Base-by-base conservation (phyloP, 1,284 basidiomycete genomes). In the Phlebopus sp. region DNA sequence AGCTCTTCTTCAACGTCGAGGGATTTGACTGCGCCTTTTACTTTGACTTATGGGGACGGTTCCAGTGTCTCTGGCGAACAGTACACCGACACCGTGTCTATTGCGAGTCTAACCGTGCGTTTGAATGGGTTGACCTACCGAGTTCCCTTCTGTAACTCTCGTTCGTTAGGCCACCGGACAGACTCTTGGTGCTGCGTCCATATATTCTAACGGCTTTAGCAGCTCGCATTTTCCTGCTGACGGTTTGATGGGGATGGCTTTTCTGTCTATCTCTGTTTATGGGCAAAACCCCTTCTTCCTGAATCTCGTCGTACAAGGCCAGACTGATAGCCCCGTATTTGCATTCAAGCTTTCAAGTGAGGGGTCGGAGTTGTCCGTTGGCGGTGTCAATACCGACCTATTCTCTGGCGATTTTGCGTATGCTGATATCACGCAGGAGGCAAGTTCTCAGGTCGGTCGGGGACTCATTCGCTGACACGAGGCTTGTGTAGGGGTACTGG, bases 401-500 rank as follows among this genome's bases (percentile, higher is more conserved):
- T 58, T 51, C 44, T 47, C 37, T 14, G 59, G 58, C 4, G 10
- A 7, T 10, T 47, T 62, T 10, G 30, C 46, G 13, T 64, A 52
- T 17, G 11, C n/a, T 6, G 46, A 48, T 34, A 67, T 76, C 5
- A 69, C 68, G 5, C 30, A 58, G 21, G 38, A 65, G 59, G 72
- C 50, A 21, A 31, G 54, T n/a, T 13, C 10, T 14, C 5, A 4
- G 10, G 5, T 17, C 14, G 31, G 14, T 3, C 10, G 50, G 19
- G 45, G n/a, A 6, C 40, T 42, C 18, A n/a, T 27, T 47, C 23
- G 15, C 29, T 23, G 21, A 47, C 4, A 31, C 47, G n/a, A n/a
- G n/a, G n/a, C 13, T 32, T 35, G 2, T 27, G 25, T 68, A 69
- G 74, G 49, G 67, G 5, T 77, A 59, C 56, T 78, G 74, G 74